Base-by-base conservation (phyloP, 176 grass and related monocot genomes). In the Oryza meyeriana region DNA sequence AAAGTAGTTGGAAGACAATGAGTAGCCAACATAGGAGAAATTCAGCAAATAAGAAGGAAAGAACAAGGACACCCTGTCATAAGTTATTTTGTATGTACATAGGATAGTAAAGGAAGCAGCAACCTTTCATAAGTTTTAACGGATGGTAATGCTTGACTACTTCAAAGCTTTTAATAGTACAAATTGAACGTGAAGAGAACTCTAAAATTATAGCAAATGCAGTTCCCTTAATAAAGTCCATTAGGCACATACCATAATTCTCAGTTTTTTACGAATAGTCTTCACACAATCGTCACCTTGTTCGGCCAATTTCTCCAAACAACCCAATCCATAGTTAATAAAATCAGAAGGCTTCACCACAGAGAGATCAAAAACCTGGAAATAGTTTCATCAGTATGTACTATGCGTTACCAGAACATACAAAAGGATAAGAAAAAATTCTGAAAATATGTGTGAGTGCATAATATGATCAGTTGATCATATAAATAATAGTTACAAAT, bases 361-460 rank as follows among this genome's bases (percentile, higher is more conserved):
- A 83, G 91, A 92, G 88, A 99, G 91, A 88, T 99, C 93, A 31
- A 99, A 94, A 55, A 99, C 96, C 96, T 99, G 80, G 1, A 83
- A 70, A 75, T 38, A 26, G 31, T 64, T 77, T 72, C 8, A 39
- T 64, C 34, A 82, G 55, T 55, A 69, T 11, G 18, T 44, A 44
- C 7, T 40, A 16, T 55, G 24, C 55, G 57, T 71, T 63, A n/a
- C 22, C 13, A 63, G 77, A 72, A 72, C 2, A 87, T 71, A 50
- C 5, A 76, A 61, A 58, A 32, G n/a, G 38, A 34, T 34, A 34
- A 69, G 22, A 70, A 62, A 83, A 71, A 44, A 9, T 41, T 0
- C 35, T 26, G 66, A 20, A 32, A 69, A 44, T 41, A 73, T 64
- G 33, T 34, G 0, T 12, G 34, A 72, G 32, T 34, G 55, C 80